These are phyloP conservation scores for Saksenaea oblongispora DNA, from an alignment of 371 early-diverging fungal species.

Conservation along the genomic window DNA sequence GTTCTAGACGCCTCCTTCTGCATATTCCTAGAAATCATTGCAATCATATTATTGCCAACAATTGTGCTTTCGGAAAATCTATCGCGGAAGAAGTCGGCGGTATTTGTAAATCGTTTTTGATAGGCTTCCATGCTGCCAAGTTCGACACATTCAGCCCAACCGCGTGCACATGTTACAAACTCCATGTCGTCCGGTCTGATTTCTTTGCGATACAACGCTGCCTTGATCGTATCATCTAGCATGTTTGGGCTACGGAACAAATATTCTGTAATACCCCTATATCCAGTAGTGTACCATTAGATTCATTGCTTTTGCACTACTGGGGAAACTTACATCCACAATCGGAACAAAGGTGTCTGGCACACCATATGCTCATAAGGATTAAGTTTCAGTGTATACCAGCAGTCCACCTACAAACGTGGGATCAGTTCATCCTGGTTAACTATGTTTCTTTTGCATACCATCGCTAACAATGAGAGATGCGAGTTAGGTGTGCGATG, in stretches of 20 bases:
- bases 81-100: conserved; percentile 79
- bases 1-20: background rate
- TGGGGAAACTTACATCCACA: conserved; percentile 71
- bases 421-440: background rate
- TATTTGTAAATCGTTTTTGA: conserved; percentile 78
- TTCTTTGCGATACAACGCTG: conserved; percentile 78
- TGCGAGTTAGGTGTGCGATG: conserved; percentile 87
- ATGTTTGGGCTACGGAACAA: conserved; percentile 77
- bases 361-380: conserved; percentile 95
- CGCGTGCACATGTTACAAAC: conserved; percentile 87
- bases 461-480: conserved; percentile 90
- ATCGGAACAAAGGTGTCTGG: conserved; percentile 93
- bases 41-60: conserved; percentile 73
- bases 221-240: conserved; percentile 81
- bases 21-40: conserved; percentile 59
- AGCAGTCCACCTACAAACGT: conserved; percentile 73
- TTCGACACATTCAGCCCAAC: conserved; percentile 91
- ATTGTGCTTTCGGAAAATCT: conserved; percentile 73
- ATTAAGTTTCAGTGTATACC: conserved; percentile 80
- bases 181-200: conserved; percentile 92
- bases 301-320: background rate
- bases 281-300: background rate
- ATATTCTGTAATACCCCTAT: conserved; percentile 89
- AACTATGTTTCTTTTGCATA: conserved; percentile 8
- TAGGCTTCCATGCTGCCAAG: conserved; percentile 85